Evolutionary conservation across 352 stramenopile species (phyloP).

Genomic region (Pythium sukuiense): DNA sequence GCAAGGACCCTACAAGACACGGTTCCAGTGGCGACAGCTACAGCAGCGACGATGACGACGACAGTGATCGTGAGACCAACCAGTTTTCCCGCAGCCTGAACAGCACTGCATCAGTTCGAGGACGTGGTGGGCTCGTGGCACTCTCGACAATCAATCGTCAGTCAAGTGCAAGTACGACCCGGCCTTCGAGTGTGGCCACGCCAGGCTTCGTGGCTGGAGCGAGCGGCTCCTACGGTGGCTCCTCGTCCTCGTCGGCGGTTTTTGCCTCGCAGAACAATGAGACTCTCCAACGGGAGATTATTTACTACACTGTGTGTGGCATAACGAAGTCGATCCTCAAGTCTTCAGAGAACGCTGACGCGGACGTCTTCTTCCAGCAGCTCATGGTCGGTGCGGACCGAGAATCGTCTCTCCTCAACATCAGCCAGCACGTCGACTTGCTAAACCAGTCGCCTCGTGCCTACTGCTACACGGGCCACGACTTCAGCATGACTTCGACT

Average conservation of each 20-base stretch:
- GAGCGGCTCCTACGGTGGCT: not conserved
- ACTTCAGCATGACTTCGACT: constrained; percentile 8
- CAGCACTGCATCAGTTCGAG: not conserved
- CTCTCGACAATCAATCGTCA: constrained; percentile 4
- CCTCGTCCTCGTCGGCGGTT: constrained; percentile 1
- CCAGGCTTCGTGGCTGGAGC: not conserved
- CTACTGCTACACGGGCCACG: constrained; percentile 38
- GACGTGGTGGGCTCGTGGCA: not conserved
- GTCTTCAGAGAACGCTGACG: constrained; percentile 36
- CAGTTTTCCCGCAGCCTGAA: not conserved
- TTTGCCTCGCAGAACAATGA: constrained; percentile 69
- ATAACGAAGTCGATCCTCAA: constrained; percentile 76
- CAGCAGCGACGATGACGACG: constrained; percentile 12
- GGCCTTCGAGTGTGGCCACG: constrained; percentile 5
- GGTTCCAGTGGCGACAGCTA: constrained; percentile 5
- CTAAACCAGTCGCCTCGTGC: constrained; percentile 43
- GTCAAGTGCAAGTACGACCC: constrained; percentile 1
- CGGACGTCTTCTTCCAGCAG: constrained; percentile 35
- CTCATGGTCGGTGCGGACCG: constrained; percentile 57
- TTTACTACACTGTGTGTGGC: constrained; percentile 81
- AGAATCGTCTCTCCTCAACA: constrained; percentile 34
- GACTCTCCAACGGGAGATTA: constrained; percentile 79
- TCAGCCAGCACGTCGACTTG: constrained; percentile 21
- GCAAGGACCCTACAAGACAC: constrained; percentile 5
- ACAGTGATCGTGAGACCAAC: constrained; percentile 18